These are phyloP conservation scores for Aureobasidium leucospermi DNA, from an alignment of 2,329 filamentous ascomycete species.

Conservation along the genomic window DNA sequence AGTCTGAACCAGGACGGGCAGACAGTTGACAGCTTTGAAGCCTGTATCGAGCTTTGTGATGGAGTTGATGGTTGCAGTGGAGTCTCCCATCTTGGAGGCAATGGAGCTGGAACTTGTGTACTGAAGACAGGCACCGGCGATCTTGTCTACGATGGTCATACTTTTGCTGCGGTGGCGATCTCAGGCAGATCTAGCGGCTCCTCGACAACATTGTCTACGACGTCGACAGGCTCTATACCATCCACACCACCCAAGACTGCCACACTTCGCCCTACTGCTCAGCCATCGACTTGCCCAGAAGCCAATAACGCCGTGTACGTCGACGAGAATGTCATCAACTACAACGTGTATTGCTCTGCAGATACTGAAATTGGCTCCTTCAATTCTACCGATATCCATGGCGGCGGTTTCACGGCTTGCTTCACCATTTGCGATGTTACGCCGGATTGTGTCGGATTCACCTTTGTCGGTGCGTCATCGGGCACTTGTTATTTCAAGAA, in stretches of 20 bases:
- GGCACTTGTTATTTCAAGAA: conserved; percentile 17
- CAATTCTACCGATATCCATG: neutral
- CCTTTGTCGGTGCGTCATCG: conserved; percentile 12
- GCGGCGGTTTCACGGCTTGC: conserved; percentile 17
- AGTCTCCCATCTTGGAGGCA: conserved; percentile 18
- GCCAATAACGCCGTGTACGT: conserved; percentile 12
- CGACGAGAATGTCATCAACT: conserved; percentile 15
- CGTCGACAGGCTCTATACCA: neutral
- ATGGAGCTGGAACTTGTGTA: conserved; percentile 20
- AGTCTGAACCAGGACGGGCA: neutral
- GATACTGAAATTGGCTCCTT: conserved; percentile 13
- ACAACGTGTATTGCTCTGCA: conserved; percentile 17
- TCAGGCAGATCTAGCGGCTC: neutral
- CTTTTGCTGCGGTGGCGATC: conserved; percentile 14
- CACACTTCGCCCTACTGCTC: neutral
- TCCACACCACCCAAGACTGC: conserved; percentile 12
- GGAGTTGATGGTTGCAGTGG: conserved; percentile 14
- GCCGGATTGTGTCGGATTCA: conserved; percentile 15
- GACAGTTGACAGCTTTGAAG: conserved; percentile 16
- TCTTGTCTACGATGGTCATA: conserved; percentile 16
- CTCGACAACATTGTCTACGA: neutral
- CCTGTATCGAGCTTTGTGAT: conserved; percentile 19
- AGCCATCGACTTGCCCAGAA: conserved; percentile 11
- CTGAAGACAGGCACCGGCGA: conserved; percentile 11
- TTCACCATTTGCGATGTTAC: conserved; percentile 18